Conservation (phyloP, 352 stramenopile species). For the Phytophthora fragariae region DNA sequence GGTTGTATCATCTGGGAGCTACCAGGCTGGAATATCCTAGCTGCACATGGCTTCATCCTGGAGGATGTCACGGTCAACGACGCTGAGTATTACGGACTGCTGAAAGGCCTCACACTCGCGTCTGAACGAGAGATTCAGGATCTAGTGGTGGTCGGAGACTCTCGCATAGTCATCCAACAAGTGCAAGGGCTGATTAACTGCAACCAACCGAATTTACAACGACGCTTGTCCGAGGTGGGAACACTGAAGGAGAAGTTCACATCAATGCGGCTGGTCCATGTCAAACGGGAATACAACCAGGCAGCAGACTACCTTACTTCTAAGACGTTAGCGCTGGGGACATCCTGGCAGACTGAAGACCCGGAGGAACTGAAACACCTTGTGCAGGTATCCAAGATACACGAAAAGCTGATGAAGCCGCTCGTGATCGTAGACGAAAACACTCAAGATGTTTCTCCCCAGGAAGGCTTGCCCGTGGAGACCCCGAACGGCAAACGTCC, state of each 20-base stretch:
- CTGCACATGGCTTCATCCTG: background rate
- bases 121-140: background rate
- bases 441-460: background rate
- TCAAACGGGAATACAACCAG: conserved; percentile 15
- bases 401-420: conserved; percentile 8
- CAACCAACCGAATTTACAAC: too few relatives aligned
- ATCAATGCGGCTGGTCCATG: conserved; percentile 1
- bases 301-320: conserved; percentile 6
- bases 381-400: conserved; percentile 1
- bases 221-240: too few relatives aligned
- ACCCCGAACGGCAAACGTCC: background rate
- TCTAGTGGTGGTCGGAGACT: conserved; percentile 2
- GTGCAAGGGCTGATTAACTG: too few relatives aligned
- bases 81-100: conserved; percentile 1
- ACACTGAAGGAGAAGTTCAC: background rate
- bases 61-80: conserved; percentile 9
- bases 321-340: background rate
- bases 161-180: background rate
- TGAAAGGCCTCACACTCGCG: background rate
- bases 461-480: background rate
- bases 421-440: background rate
- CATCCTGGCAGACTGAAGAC: background rate
- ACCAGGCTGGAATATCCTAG: background rate
- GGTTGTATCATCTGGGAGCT: background rate
- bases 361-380: background rate